Base-by-base conservation (phyloP, 108 stramenopile genomes). In the Fragilariopsis cylindrus region DNA sequence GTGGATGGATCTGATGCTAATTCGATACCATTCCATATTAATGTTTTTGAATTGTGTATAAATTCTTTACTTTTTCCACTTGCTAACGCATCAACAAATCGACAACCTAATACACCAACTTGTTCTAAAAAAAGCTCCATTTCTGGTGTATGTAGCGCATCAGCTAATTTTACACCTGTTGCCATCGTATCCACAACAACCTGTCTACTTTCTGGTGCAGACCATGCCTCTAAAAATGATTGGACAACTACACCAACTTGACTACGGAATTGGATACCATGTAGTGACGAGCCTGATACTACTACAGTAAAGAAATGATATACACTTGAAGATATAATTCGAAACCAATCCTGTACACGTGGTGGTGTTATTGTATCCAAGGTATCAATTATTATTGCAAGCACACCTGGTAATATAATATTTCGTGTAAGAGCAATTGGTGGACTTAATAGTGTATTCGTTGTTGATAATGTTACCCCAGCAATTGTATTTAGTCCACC, bases 91-190 rank as follows among this genome's bases (percentile, higher is more conserved):
- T 94, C 89, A 1, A 91, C 70, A 11, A 89, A 46, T 16, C 90
- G 89, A 71, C 82, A 82, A 48, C 81, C 79, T 11, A 85, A 56
- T 3, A 91, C 78, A 12, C 80, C 76, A 41, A 75, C 57, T 71
- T 91, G 93, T 48, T 90, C 85, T 58, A 90, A 57, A 18, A 82
- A 71, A 18, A 74, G 66, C 52, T 84, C 64, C 49, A 86, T 72
- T 78, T 94, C 93, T 4, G 90, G 90, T 47, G 93, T 91, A 67
- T 88, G 82, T 75, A 89, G 54, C 8, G 88, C 87, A 70, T 89
- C 87, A 6, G 81, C 65, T 7, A 88, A 47, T 66, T 90, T 87
- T 54, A 93, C 86, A 53, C 81, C 48, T 6, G 76, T 57, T 4
- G 86, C 90, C 70, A 84, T 90, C 30, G 76, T 72, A 79, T 93